Conservation (phyloP, 2,329 filamentous ascomycete species). For the Fusarium buxicola region DNA sequence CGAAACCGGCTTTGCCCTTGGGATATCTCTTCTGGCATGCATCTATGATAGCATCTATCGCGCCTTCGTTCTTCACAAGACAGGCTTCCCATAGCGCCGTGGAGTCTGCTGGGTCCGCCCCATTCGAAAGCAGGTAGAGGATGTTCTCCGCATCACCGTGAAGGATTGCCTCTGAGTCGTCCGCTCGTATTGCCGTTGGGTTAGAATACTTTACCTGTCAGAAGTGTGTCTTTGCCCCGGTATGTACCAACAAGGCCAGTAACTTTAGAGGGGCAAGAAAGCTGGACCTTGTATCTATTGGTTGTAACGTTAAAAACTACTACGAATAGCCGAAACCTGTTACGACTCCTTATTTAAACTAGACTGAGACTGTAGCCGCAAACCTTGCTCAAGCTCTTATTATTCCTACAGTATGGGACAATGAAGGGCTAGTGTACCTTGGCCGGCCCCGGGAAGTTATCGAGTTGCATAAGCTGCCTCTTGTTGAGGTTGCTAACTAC, state of each 20-base stretch:
- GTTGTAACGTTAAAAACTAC: conserved; percentile 3
- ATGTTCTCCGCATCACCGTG: no score
- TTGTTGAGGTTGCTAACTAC: background rate
- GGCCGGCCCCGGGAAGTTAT: background rate
- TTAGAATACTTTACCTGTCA: no score
- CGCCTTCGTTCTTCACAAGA: no score
- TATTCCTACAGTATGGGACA: background rate
- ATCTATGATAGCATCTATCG: no score
- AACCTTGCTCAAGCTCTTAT: background rate
- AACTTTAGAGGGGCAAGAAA: conserved; percentile 1
- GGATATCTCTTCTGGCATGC: no score
- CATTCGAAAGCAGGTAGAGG: no score
- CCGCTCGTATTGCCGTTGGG: conserved; percentile 2
- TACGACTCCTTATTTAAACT: background rate
- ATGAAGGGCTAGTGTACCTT: conserved; percentile 1
- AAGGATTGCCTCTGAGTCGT: background rate
- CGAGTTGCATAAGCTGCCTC: background rate
- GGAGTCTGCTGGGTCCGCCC: no score
- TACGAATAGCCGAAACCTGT: conserved; percentile 2
- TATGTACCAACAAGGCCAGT: no score
- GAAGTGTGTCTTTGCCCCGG: no score
- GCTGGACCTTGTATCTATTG: background rate
- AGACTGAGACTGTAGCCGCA: background rate
- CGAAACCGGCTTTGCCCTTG: no score
- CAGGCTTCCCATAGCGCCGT: no score